Evolutionary conservation across 345 rosid genomes (phyloP), one percentile per base, ranked within the genome.

Genomic region (Populus tremula): DNA sequence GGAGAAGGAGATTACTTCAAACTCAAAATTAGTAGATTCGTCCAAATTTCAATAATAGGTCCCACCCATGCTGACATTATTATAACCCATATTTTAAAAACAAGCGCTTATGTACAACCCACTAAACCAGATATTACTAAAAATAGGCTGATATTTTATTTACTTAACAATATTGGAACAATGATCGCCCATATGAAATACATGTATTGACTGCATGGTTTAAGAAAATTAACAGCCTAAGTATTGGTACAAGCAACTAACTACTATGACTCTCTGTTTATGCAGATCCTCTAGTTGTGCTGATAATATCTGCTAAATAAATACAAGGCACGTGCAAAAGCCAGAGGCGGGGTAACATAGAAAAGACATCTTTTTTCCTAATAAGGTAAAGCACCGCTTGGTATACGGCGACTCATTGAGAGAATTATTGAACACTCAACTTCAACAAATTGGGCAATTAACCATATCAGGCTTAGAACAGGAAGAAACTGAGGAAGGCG

Each of bases 401-500:
- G 56, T 50, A 2, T 18, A 18, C 20, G 18, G 56, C 56, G 7
- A 50, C 54, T 16, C 56, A 6, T 16, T 50, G 21, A 5, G n/a
- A 50, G 56, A 18, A 17, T 5, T 17, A 17, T 1, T 16, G 54
- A 17, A 17, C 21, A 16, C 5, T 45, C 50, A 47, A 47, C 50
- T 14, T 13, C 50, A 47, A 14, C 5, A 47, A 0, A 6, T 20
- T 53, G 59, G 23, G 20, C 23, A 7, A 53, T 47, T 4, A 47
- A 47, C 50, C 50, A 47, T 2, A 1, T 1, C 18, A 47, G 50
- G 14, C 18, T 36, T 67, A 79, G 62, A 73, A 43, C 70, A 74
- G 49, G 31, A 81, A 69, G 47, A 78, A 53, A 7, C 49, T 65
- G 21, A 81, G 76, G 8, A 75, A 20, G 45, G 33, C 69, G 41